Conservation (phyloP, 192 early-diverging fungal genomes). For the Coemansia sp. region DNA sequence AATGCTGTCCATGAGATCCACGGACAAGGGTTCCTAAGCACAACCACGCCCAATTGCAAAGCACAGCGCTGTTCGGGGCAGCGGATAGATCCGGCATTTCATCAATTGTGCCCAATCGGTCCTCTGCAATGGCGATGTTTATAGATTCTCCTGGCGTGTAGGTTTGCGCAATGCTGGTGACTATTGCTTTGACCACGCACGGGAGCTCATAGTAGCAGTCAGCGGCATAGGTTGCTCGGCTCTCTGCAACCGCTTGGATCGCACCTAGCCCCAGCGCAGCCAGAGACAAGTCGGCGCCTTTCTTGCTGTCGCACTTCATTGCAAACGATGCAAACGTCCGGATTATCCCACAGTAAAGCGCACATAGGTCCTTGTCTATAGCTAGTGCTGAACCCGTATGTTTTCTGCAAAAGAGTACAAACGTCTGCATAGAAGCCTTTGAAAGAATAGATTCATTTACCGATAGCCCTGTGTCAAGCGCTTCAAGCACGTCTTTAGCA, state of each 20-base stretch:
- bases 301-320: slow-evolving; percentile 4
- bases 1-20: slow-evolving; percentile 49
- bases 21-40: slow-evolving; percentile 41
- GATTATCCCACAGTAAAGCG: slow-evolving; percentile 61
- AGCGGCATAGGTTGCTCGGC: slow-evolving; percentile 62
- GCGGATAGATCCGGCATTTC: neutral
- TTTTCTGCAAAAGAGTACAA: slow-evolving; percentile 67
- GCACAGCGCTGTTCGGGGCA: slow-evolving; percentile 8
- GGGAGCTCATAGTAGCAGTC: slow-evolving; percentile 63
- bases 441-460: slow-evolving; percentile 64
- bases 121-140: slow-evolving; percentile 2
- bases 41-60: slow-evolving; percentile 38
- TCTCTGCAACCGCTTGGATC: slow-evolving; percentile 62
- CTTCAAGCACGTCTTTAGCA: slow-evolving; percentile 73
- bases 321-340: slow-evolving; percentile 57
- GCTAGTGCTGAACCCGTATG: slow-evolving; percentile 71
- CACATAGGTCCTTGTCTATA: slow-evolving; percentile 65
- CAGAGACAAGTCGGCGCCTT: slow-evolving; percentile 9
- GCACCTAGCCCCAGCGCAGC: slow-evolving; percentile 63
- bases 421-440: slow-evolving; percentile 63
- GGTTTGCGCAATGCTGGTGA: slow-evolving; percentile 23
- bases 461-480: slow-evolving; percentile 63
- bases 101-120: slow-evolving; percentile 10
- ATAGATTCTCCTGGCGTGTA: slow-evolving; percentile 1
- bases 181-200: slow-evolving; percentile 61